These are phyloP conservation scores for Irpex sp. DNA, from an alignment of 1,284 basidiomycete species.

Conservation along the genomic window DNA sequence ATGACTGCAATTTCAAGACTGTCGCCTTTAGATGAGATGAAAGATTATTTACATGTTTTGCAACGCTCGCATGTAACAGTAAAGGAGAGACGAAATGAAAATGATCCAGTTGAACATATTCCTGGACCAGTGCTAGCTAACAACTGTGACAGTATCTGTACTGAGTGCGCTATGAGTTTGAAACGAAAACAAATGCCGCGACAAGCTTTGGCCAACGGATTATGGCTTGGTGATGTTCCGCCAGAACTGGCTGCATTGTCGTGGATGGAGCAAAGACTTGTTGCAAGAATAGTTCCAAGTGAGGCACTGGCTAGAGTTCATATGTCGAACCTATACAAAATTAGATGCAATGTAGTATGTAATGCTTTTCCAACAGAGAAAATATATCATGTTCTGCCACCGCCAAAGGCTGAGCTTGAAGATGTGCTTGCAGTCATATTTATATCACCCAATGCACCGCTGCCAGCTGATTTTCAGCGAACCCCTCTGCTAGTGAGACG, in stretches of 20 bases:
- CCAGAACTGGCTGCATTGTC: neutral
- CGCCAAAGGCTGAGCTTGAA: constrained; percentile 5
- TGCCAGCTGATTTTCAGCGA: neutral
- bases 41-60: neutral
- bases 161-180: neutral
- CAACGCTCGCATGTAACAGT: neutral
- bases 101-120: neutral
- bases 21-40: neutral
- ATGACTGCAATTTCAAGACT: neutral
- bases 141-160: neutral
- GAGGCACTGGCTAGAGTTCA: neutral
- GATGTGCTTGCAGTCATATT: constrained; percentile 7
- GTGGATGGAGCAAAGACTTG: neutral
- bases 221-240: neutral
- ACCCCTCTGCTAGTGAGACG: neutral
- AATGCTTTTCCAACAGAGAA: constrained; percentile 6
- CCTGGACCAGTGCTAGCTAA: neutral
- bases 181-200: neutral
- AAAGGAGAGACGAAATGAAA: neutral
- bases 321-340: constrained; percentile 13
- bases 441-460: neutral
- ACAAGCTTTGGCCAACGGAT: neutral
- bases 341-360: constrained; percentile 9
- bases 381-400: constrained; percentile 8
- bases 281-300: neutral